These are phyloP conservation scores for Trypanosoma platydactyli DNA, from an alignment of 208 protist genomes.

Conservation along the genomic window DNA sequence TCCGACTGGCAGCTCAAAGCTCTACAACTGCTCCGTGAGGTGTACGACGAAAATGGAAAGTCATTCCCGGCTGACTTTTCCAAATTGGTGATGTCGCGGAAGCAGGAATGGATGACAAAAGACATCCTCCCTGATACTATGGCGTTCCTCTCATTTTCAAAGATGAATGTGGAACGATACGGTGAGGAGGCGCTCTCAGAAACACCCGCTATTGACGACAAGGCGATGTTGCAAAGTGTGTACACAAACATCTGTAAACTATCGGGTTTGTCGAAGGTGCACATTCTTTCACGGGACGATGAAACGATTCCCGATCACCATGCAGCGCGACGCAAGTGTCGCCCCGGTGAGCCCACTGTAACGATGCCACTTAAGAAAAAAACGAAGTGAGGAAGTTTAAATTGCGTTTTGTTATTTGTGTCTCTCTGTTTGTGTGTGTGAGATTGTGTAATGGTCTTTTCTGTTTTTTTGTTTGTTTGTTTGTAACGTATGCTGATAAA, in stretches of 20 bases:
- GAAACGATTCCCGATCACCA: constrained; percentile 65
- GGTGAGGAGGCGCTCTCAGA: constrained; percentile 65
- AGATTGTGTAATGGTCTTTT: no score
- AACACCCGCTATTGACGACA: constrained; percentile 74
- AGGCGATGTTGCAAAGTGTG: constrained; percentile 45
- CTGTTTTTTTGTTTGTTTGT: no score
- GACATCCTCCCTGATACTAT: constrained; percentile 82
- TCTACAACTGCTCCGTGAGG: constrained; percentile 57
- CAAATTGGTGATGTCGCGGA: constrained; percentile 62
- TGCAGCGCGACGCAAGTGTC: constrained; percentile 66
- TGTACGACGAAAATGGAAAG: constrained; percentile 52
- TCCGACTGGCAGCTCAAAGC: constrained; percentile 80
- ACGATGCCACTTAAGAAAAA: constrained; percentile 46
- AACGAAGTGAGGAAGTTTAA: constrained; percentile 1
- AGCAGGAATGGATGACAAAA: constrained; percentile 69
- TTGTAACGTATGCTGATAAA: no score
- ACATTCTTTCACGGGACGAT: constrained; percentile 50
- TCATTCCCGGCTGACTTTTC: constrained; percentile 68
- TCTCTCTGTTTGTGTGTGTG: neutral
- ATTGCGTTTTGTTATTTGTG: constrained; percentile 10
- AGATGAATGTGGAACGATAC: constrained; percentile 79
- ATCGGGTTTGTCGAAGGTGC: constrained; percentile 58
- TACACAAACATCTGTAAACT: constrained; percentile 60
- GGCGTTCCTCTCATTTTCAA: constrained; percentile 87
- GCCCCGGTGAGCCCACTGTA: constrained; percentile 70